Base-by-base conservation (phyloP, 495 filamentous ascomycete genomes). In the Neurospora sp. region DNA sequence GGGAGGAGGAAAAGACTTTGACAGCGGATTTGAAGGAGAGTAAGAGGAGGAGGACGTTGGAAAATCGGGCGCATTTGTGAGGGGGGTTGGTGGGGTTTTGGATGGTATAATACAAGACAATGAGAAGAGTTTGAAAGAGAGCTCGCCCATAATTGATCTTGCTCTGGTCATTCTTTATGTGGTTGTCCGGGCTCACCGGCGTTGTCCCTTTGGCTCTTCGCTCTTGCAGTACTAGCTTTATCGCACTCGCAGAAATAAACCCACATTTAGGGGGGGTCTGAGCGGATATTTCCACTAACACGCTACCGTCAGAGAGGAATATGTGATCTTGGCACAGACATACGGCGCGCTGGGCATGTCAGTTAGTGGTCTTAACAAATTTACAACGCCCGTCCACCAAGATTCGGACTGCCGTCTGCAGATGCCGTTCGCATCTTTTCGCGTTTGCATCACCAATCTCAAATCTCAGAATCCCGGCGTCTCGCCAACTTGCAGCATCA, bases 1-100 rank as follows among this genome's bases (percentile, higher is more conserved):
- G 74, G 1, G 84, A 86, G 72, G 85, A 86, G 65, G 81, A 81
- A 48, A 78, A 48, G 75, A 79, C 72, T 16, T 68, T 86, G 61
- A 77, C 76, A 53, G 76, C 69, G 72, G 76, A 71, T 3, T 78
- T 81, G 20, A 82, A 76, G 72, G 81, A 82, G 72, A 80, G 82
- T 74, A 81, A 78, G 77, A 82, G 80, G 70, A 79, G 82, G 72
- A 72, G 84, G 72, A 81, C 75, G 59, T 40, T 86, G 77, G 82
- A 85, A 72, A 78, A 80, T 18, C 75, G 85, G 76, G 83, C 87
- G 72, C 82, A 84, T 75, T 83, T 88, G 79, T 88, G 69, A 70
- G 45, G 9, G 69, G 18, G 27, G 20, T 53, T 31, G 27, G 27
- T 31, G 53, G 53, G 0, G 12, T 31, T 35, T 65, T 35, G 27